Percentiles rank a stretch among this genome's conserved stretches.
Evolutionary conservation across 2,329 filamentous ascomycete genomes (phyloP).

Genomic region (Mariannaea sp.): DNA sequence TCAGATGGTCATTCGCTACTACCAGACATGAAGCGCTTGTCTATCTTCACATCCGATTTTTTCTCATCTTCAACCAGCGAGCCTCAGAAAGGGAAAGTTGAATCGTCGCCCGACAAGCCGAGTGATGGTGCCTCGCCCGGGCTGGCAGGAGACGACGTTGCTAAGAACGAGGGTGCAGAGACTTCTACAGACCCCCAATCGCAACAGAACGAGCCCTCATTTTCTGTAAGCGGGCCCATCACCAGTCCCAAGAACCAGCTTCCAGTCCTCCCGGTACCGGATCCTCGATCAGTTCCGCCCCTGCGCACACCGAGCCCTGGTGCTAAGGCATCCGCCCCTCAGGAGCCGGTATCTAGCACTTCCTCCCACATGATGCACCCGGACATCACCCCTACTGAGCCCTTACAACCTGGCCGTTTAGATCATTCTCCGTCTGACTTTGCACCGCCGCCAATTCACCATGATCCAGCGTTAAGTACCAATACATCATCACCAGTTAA

Average conservation of each 20-base stretch:
- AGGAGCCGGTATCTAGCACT: conserved; percentile 6
- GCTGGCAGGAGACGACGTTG: neutral
- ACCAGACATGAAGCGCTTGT: conserved; percentile 62
- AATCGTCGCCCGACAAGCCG: conserved; percentile 12
- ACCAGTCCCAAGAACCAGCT: conserved; percentile 5
- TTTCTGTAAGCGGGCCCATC: neutral
- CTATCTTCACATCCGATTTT: conserved; percentile 63
- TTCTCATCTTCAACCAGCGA: conserved; percentile 48
- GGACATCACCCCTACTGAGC: conserved; percentile 50
- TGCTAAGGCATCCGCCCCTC: conserved; percentile 14
- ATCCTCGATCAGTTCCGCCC: conserved; percentile 38
- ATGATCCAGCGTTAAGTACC: conserved; percentile 54
- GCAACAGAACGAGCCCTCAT: neutral
- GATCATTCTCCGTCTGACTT: conserved; percentile 44
- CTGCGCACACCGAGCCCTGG: conserved; percentile 43
- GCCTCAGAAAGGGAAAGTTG: conserved; percentile 23
- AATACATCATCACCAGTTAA: conserved; percentile 60
- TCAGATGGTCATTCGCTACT: conserved; percentile 54
- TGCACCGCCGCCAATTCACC: conserved; percentile 44
- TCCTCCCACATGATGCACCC: conserved; percentile 7
- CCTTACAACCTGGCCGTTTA: conserved; percentile 50
- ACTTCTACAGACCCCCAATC: neutral
- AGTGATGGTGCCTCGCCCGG: conserved; percentile 1
- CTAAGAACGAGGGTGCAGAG: neutral
- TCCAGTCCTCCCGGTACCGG: conserved; percentile 26